Conservation (phyloP, 495 filamentous ascomycete genomes). For the Hyaloscypha variabilis region DNA sequence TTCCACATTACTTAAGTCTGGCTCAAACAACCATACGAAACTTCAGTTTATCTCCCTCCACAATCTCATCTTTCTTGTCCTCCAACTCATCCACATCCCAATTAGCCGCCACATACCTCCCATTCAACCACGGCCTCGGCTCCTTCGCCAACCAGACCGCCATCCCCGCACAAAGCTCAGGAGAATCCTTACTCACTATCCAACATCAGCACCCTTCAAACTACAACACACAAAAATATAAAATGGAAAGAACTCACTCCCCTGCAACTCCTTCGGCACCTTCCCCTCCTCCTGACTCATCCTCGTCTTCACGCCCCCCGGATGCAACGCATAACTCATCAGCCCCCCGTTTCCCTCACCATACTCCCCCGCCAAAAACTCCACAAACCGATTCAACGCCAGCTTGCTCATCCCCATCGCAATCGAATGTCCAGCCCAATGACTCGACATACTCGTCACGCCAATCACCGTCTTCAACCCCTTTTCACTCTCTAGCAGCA, state of each 20-base stretch:
- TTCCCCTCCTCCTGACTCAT: constrained; percentile 4
- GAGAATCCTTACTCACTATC: constrained; percentile 34
- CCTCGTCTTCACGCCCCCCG: constrained; percentile 46
- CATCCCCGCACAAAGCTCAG: constrained; percentile 36
- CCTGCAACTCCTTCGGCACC: not conserved
- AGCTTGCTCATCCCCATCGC: constrained; percentile 41
- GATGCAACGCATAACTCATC: constrained; percentile 44
- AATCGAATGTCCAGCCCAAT: constrained; percentile 32
- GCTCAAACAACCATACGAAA: constrained; percentile 29
- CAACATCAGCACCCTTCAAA: constrained; percentile 16
- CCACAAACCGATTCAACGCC: constrained; percentile 42
- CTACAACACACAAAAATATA: not conserved
- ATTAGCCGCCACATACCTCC: constrained; percentile 40
- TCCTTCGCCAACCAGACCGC: constrained; percentile 41
- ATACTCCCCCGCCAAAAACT: constrained; percentile 48
- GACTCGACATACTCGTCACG: constrained; percentile 39
- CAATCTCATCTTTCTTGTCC: constrained; percentile 40
- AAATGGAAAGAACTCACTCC: constrained; percentile 7
- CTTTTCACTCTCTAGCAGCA: constrained; percentile 36
- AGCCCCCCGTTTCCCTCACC: constrained; percentile 39
- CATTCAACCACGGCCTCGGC: constrained; percentile 38
- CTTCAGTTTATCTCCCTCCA: constrained; percentile 39
- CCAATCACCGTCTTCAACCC: constrained; percentile 37
- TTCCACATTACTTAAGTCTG: no score
- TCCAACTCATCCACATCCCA: constrained; percentile 49